Conservation (phyloP, 495 filamentous ascomycete species). For the Aspergillus biplanus region DNA sequence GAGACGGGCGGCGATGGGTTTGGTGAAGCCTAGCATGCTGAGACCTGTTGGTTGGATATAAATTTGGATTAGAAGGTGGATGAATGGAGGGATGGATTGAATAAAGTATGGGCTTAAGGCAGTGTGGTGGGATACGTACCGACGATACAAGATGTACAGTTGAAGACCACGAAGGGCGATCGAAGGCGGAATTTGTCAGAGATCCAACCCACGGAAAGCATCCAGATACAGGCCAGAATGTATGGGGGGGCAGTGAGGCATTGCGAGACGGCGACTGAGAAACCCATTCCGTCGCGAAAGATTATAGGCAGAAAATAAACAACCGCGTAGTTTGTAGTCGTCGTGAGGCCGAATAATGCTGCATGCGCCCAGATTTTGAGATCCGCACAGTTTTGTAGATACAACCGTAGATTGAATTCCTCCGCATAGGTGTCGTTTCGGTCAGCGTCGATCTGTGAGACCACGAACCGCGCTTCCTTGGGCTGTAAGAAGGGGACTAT, state of each 20-base stretch:
- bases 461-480: not conserved
- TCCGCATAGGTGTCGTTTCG: not conserved
- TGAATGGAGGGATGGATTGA: too few species aligned
- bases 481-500: not conserved
- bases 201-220: constrained; percentile 54
- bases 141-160: constrained; percentile 32
- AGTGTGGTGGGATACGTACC: not conserved
- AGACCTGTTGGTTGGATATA: not conserved
- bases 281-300: constrained; percentile 63
- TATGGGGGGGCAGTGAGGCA: constrained; percentile 57
- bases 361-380: constrained; percentile 57
- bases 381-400: not conserved
- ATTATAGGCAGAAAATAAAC: constrained; percentile 68
- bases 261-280: constrained; percentile 55
- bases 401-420: not conserved
- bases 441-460: not conserved
- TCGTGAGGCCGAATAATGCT: constrained; percentile 50
- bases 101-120: too few species aligned
- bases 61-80: not conserved
- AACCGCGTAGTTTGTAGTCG: constrained; percentile 55
- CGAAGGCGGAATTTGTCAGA: constrained; percentile 53
- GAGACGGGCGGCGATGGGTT: not conserved
- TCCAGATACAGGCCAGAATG: constrained; percentile 44
- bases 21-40: not conserved
- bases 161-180: constrained; percentile 55